phyloP scores from a whole-genome alignment of 768 basidiomycete genomes.

The Lactifluus volemus region DNA sequence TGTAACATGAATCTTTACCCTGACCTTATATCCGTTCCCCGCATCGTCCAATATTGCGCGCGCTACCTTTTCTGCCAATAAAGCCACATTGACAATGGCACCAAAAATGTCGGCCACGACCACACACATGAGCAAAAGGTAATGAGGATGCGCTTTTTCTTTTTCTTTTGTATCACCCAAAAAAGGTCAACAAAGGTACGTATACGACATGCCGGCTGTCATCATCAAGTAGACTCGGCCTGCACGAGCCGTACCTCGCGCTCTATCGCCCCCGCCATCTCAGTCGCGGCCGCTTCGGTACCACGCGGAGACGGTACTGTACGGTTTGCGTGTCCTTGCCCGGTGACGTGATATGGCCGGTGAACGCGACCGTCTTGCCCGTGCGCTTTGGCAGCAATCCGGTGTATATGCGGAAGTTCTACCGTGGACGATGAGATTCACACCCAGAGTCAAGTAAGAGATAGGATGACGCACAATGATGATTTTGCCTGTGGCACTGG shows the following conservation, averaged over 20 bases:
- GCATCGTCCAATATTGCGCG: too few relatives aligned
- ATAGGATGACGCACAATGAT: slow-evolving; percentile 45
- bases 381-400: slow-evolving; percentile 45
- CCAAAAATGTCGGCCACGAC: too few relatives aligned
- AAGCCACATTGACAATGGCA: too few relatives aligned
- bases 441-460: not conserved
- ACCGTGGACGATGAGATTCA: not conserved
- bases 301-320: slow-evolving; percentile 54
- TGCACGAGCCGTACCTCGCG: slow-evolving; percentile 33
- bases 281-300: slow-evolving; percentile 47
- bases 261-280: slow-evolving; percentile 51
- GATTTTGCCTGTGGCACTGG: slow-evolving; percentile 68
- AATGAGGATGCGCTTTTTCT: too few relatives aligned
- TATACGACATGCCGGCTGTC: not conserved
- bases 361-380: slow-evolving; percentile 51
- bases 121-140: too few relatives aligned
- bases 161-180: too few relatives aligned
- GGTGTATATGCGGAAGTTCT: slow-evolving; percentile 69
- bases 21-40: too few relatives aligned
- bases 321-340: slow-evolving; percentile 33
- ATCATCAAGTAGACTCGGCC: not conserved
- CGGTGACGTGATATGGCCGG: slow-evolving; percentile 50
- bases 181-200: too few relatives aligned
- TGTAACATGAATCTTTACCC: too few relatives aligned
- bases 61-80: too few relatives aligned